A percentile compares a stretch with the other conserved stretches of the same genome.
Evolutionary conservation across 2,329 filamentous ascomycete genomes (phyloP).

Genomic region (Nannizziopsis arthrosporioides): DNA sequence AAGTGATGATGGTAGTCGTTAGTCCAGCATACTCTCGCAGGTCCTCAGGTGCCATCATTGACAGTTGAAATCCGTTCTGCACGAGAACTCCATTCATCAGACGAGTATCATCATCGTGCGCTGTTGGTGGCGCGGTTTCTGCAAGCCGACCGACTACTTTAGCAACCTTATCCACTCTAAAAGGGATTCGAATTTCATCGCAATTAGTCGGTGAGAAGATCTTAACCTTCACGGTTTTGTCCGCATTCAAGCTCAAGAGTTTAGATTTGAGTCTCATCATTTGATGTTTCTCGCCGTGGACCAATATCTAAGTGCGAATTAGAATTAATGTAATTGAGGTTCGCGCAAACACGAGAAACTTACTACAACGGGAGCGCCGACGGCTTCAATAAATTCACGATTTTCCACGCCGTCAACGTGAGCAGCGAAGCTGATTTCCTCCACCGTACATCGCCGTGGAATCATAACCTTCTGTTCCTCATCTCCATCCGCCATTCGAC

Average conservation of each 20-base stretch:
- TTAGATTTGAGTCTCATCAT: constrained; percentile 97
- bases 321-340: background rate
- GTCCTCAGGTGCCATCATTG: constrained; percentile 92
- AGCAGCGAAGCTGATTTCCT: constrained; percentile 90
- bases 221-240: constrained; percentile 70
- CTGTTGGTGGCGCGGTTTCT: constrained; percentile 57
- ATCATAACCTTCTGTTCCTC: constrained; percentile 86
- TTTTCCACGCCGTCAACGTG: constrained; percentile 96
- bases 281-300: constrained; percentile 93
- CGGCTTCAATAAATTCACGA: constrained; percentile 90
- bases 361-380: constrained; percentile 83
- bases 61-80: constrained; percentile 95
- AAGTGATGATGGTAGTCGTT: constrained; percentile 86
- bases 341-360: constrained; percentile 30
- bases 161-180: constrained; percentile 87
- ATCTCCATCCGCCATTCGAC: constrained; percentile 48
- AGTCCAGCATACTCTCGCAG: constrained; percentile 92
- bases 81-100: constrained; percentile 85
- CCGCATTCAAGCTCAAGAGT: constrained; percentile 78
- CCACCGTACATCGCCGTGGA: constrained; percentile 78
- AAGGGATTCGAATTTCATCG: constrained; percentile 87
- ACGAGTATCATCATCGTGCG: constrained; percentile 36
- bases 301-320: constrained; percentile 56
- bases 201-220: constrained; percentile 91
- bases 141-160: constrained; percentile 94